A percentile compares a stretch with the other conserved stretches of the same genome.
Evolutionary conservation across 1,284 basidiomycete species (phyloP).

Genomic region (Trichosporon sp.): DNA sequence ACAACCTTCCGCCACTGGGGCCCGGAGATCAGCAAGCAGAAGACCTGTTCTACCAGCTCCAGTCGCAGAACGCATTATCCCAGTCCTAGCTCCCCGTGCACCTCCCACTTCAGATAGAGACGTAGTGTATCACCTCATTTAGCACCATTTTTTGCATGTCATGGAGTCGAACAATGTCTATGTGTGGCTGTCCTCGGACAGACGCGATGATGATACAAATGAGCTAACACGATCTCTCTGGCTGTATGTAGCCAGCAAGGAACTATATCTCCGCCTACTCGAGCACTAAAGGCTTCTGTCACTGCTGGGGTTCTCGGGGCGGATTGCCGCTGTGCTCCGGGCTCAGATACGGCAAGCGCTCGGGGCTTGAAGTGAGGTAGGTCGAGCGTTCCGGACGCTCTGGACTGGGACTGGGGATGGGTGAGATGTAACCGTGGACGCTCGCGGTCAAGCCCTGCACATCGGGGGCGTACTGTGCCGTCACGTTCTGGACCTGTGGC

Average conservation of each 20-base stretch:
- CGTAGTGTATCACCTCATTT: neutral
- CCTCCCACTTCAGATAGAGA: neutral
- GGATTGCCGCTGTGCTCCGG: neutral
- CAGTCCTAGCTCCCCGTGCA: constrained; percentile 45
- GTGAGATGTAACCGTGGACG: neutral
- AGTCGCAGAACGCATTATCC: constrained; percentile 29
- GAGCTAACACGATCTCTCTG: no score
- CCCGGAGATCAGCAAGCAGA: constrained; percentile 25
- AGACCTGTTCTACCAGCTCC: constrained; percentile 38
- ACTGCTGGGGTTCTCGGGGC: neutral
- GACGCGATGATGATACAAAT: no score
- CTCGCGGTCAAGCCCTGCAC: neutral
- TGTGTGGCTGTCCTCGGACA: neutral
- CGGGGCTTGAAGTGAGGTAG: neutral
- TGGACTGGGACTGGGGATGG: neutral
- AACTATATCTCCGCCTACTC: neutral
- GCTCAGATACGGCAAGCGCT: neutral
- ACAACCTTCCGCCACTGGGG: constrained; percentile 22
- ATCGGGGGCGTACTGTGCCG: neutral
- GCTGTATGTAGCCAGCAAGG: no score
- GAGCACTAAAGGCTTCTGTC: no score
- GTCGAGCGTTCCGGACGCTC: neutral
- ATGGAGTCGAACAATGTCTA: neutral
- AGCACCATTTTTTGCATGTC: constrained; percentile 1
- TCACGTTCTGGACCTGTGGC: neutral